Conservation (phyloP, 495 filamentous ascomycete genomes). For the Penicillium riverlandense region DNA sequence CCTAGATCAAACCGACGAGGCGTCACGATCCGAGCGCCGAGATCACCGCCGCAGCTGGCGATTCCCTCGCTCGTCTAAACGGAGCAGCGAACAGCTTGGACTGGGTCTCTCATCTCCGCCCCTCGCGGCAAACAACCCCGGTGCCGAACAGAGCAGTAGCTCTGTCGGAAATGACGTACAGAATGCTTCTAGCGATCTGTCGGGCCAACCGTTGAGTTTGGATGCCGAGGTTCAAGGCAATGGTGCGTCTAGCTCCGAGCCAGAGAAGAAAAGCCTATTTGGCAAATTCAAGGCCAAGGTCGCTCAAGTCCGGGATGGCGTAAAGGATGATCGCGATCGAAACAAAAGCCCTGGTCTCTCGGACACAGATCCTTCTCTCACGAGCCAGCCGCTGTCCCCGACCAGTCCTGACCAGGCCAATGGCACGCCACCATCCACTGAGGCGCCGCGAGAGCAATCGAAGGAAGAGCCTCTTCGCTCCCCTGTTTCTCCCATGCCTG, state of each 20-base stretch:
- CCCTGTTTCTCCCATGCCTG: conserved; percentile 28
- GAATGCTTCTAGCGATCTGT: conserved; percentile 14
- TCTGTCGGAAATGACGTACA: conserved; percentile 52
- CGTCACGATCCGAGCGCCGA: conserved; percentile 54
- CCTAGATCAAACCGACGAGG: conserved; percentile 60
- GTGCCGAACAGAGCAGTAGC: conserved; percentile 62
- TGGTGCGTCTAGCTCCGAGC: conserved; percentile 35
- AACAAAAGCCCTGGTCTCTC: conserved; percentile 46
- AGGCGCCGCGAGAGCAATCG: conserved; percentile 14
- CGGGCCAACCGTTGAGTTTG: conserved; percentile 30
- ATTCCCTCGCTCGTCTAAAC: conserved; percentile 50
- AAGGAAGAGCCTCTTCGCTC: conserved; percentile 18
- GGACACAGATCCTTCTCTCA: conserved; percentile 20
- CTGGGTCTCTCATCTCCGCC: conserved; percentile 41
- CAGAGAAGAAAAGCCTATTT: conserved; percentile 62
- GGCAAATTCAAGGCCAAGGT: conserved; percentile 83
- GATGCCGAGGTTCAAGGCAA: conserved; percentile 30
- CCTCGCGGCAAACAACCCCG: conserved; percentile 50
- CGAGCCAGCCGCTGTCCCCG: conserved; percentile 23
- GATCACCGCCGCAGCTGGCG: conserved; percentile 60
- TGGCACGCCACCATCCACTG: conserved; percentile 17
- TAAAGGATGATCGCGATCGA: conserved; percentile 53
- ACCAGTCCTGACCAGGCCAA: conserved; percentile 7
- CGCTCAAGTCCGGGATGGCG: conserved; percentile 64
- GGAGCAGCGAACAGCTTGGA: conserved; percentile 47